Conservation (phyloP, 805 yeast genomes). For the Wickerhamiella lipophila region DNA sequence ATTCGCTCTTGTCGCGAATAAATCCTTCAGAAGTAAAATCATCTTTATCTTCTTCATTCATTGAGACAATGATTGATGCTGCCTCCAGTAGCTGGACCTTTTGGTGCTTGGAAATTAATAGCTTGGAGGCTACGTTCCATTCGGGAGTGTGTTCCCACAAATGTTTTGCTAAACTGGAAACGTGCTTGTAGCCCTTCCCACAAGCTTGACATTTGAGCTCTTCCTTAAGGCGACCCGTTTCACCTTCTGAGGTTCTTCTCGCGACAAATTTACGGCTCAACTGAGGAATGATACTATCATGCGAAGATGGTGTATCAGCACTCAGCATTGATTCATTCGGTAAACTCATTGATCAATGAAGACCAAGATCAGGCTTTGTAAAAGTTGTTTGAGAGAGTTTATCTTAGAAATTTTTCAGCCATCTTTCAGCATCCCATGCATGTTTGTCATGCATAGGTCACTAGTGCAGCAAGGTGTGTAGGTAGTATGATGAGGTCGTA, state of each 20-base stretch:
- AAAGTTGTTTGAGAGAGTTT: not conserved
- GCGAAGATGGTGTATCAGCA: not conserved
- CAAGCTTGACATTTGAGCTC: constrained; percentile 81
- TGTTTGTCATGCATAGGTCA: constrained; percentile 6
- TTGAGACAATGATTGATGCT: constrained; percentile 57
- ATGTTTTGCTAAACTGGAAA: constrained; percentile 76
- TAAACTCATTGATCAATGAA: constrained; percentile 2
- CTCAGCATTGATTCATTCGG: constrained; percentile 3
- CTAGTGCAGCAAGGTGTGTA: not conserved
- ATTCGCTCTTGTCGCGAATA: not conserved
- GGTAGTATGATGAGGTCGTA: too few species aligned
- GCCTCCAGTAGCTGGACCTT: constrained; percentile 65
- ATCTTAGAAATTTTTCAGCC: constrained; percentile 9
- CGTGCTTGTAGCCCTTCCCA: constrained; percentile 83
- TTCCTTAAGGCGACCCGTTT: constrained; percentile 71
- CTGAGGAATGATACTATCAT: constrained; percentile 15
- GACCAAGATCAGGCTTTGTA: not conserved
- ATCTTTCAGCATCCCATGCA: not conserved
- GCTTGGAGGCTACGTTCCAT: constrained; percentile 76
- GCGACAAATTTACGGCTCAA: constrained; percentile 49
- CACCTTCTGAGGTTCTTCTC: constrained; percentile 74
- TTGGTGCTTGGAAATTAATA: constrained; percentile 74
- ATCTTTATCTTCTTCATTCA: constrained; percentile 36
- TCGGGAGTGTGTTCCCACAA: constrained; percentile 92
- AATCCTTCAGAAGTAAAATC: constrained; percentile 11